These are phyloP conservation scores for maize (Zea mays) DNA, from an alignment of 176 grass and related monocot species.

Conservation along the genomic window Zm-B73-REFERENCE-NAM-5.0 NC_050096.1:297567001-297567500, in stretches of 20 bases:
- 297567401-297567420: conserved; percentile 90
- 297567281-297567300: conserved; percentile 49
- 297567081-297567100: no score
- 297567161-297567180: background rate
- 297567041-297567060: background rate
- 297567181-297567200: conserved; percentile 2
- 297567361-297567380: conserved; percentile 52
- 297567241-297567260: background rate
- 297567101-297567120: background rate
- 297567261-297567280: conserved; percentile 39
- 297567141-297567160: conserved; percentile 37
- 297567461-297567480: conserved; percentile 92
- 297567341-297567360: conserved; percentile 53
- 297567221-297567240: background rate
- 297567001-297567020: no score
- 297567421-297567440: conserved; percentile 87
- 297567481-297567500: conserved; percentile 91
- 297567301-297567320: conserved; percentile 54
- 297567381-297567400: conserved; percentile 64
- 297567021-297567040: background rate
- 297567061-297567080: no score
- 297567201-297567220: conserved; percentile 27
- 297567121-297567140: conserved; percentile 7
- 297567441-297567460: conserved; percentile 44
- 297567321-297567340: conserved; percentile 68